Percentiles rank a stretch among this genome's conserved stretches.
Conservation (phyloP, 2,329 filamentous ascomycete species). For the Cytospora paraplurivora region DNA sequence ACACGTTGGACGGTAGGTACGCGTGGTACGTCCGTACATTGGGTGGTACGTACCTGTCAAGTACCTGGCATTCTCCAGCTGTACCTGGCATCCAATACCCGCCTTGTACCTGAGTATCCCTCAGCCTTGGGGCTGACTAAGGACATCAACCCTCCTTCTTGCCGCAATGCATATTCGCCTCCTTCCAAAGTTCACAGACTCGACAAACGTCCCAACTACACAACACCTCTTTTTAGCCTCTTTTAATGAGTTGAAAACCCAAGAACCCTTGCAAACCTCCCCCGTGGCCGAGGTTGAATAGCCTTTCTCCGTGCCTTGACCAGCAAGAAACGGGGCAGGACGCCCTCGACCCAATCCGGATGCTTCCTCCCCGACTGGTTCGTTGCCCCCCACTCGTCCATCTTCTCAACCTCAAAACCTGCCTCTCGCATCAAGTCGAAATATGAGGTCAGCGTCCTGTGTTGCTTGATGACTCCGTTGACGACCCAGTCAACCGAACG, state of each 20-base stretch:
- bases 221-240: neutral
- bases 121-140: neutral
- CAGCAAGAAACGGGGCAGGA: constrained; percentile 30
- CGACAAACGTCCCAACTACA: neutral
- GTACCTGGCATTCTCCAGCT: no score
- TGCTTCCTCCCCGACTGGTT: constrained; percentile 32
- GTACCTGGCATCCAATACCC: neutral
- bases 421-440: constrained; percentile 40
- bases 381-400: constrained; percentile 41
- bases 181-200: no score
- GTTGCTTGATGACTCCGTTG: constrained; percentile 47
- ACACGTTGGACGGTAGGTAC: no score
- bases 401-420: constrained; percentile 43
- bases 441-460: constrained; percentile 48
- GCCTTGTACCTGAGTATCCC: neutral
- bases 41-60: no score
- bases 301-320: constrained; percentile 28
- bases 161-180: no score
- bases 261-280: constrained; percentile 16
- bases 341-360: constrained; percentile 31
- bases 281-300: constrained; percentile 10
- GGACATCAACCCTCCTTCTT: neutral
- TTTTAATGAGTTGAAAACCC: constrained; percentile 13
- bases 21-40: no score
- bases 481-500: constrained; percentile 46